These are phyloP conservation scores for Pyracantha coccinea DNA, from an alignment of 331 rosid species.

Conservation along the genomic window DNA sequence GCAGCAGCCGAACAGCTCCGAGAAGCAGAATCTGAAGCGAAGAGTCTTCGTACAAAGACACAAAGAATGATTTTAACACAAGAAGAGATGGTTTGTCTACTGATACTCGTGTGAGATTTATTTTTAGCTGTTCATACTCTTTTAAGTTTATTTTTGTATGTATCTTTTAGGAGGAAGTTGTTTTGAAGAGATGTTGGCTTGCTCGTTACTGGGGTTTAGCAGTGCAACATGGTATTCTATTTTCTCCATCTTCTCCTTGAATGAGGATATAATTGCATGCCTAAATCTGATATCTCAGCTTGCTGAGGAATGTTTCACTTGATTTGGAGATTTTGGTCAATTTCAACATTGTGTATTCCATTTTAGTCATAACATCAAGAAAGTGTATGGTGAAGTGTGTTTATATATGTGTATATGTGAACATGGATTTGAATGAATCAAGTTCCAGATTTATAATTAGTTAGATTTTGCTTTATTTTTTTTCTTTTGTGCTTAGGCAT, in stretches of 20 bases:
- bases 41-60: slow-evolving; percentile 84
- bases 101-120: slow-evolving; percentile 1
- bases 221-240: slow-evolving; percentile 68
- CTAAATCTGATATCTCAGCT: slow-evolving; percentile 9
- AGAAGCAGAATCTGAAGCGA: slow-evolving; percentile 94
- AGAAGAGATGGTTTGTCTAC: slow-evolving; percentile 89
- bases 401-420: neutral
- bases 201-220: slow-evolving; percentile 98
- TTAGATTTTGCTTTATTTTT: neutral
- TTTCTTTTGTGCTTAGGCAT: slow-evolving; percentile 47
- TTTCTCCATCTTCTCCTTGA: slow-evolving; percentile 14
- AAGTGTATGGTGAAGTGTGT: neutral
- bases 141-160: slow-evolving; percentile 9
- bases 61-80: slow-evolving; percentile 97
- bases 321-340: neutral
- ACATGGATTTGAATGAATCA: slow-evolving; percentile 1
- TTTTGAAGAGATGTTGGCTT: slow-evolving; percentile 97
- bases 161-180: slow-evolving; percentile 88
- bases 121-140: slow-evolving; percentile 6
- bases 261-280: slow-evolving; percentile 6
- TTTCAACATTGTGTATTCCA: neutral
- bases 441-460: neutral
- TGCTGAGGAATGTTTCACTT: slow-evolving; percentile 8
- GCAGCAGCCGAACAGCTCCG: slow-evolving; percentile 65
- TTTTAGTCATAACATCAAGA: neutral